These are phyloP conservation scores for Nakaseomyces delphensis DNA, from an alignment of 1,139 yeast genomes.

Conservation along the genomic window DNA sequence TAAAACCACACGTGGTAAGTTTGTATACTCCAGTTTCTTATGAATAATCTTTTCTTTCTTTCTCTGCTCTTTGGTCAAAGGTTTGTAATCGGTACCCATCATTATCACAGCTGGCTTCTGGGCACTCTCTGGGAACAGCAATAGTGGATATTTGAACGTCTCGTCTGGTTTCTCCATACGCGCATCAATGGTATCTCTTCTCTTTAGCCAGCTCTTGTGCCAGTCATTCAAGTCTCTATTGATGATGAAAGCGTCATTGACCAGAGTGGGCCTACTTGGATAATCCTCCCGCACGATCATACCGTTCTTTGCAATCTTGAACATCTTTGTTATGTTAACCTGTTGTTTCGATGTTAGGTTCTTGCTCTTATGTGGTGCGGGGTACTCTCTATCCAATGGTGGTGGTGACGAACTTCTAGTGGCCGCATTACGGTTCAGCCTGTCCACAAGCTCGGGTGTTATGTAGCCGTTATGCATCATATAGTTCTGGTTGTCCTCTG, in stretches of 20 bases:
- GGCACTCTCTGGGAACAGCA: slow-evolving; percentile 14
- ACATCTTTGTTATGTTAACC: slow-evolving; percentile 13
- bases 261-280: slow-evolving; percentile 28
- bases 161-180: slow-evolving; percentile 12
- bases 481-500: slow-evolving; percentile 11
- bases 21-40: slow-evolving; percentile 19
- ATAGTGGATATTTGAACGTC: slow-evolving; percentile 17
- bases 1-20: slow-evolving; percentile 45
- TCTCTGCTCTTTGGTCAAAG: slow-evolving; percentile 19
- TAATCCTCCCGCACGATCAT: slow-evolving; percentile 29
- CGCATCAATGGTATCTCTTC: slow-evolving; percentile 15
- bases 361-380: not conserved
- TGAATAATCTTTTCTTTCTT: slow-evolving; percentile 18
- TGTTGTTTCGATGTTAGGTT: slow-evolving; percentile 8
- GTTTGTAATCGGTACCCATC: slow-evolving; percentile 13
- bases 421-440: slow-evolving; percentile 8
- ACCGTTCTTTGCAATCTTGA: slow-evolving; percentile 21
- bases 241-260: slow-evolving; percentile 26
- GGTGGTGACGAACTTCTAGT: slow-evolving; percentile 5
- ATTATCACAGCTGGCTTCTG: slow-evolving; percentile 6
- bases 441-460: slow-evolving; percentile 7
- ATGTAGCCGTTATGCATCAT: slow-evolving; percentile 10
- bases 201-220: slow-evolving; percentile 20
- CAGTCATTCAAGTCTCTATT: slow-evolving; percentile 22
- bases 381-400: not conserved